Evolutionary conservation across 257 asterid species (phyloP), one percentile per base, ranked within the genome.

Genomic region (Rhazya stricta): DNA sequence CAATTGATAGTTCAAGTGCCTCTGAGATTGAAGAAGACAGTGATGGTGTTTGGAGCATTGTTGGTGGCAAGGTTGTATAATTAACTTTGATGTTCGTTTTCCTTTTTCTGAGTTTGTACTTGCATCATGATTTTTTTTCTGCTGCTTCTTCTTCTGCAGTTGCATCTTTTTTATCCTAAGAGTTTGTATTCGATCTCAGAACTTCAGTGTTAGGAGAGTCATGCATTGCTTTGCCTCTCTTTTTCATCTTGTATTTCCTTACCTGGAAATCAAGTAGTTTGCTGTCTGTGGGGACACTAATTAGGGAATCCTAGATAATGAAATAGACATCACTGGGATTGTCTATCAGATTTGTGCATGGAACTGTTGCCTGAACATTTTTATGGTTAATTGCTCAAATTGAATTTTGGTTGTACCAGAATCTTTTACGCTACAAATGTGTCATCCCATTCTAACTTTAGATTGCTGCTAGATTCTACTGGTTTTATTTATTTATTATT

Each of bases 41-140:
- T 67, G 92, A 86, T 85, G 98, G 98, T 66, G 92, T 85, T 42
- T 93, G 95, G 97, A 85, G 87, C 93, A 88, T 93, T 83, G 96
- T 93, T 58, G 97, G 98, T 75, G 98, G 97, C 77, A 93, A 89
- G 97, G 97, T 91, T 81, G 56, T 77, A 75, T 41, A 29, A 63
- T 62, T 32, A 66, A 71, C 50, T 78, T 37, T 42, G 36, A n/a
- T 41, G 12, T 25, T 18, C 2, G 32, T 30, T 51, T 60, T 74
- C 65, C 50, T 51, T 56, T 62, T 50, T 15, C 50, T 27, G 25
- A 51, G 70, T 69, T 57, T 36, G 25, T 42, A 67, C 34, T 80
- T 36, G 36, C 15, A 54, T 67, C 54, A 9, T n/a, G 57, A 62
- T 78, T 72, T 32, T 34, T 25, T 12, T 56, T 51, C 53, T 30